Conservation (phyloP, 768 basidiomycete genomes). For the Boletus rubescentipes region DNA sequence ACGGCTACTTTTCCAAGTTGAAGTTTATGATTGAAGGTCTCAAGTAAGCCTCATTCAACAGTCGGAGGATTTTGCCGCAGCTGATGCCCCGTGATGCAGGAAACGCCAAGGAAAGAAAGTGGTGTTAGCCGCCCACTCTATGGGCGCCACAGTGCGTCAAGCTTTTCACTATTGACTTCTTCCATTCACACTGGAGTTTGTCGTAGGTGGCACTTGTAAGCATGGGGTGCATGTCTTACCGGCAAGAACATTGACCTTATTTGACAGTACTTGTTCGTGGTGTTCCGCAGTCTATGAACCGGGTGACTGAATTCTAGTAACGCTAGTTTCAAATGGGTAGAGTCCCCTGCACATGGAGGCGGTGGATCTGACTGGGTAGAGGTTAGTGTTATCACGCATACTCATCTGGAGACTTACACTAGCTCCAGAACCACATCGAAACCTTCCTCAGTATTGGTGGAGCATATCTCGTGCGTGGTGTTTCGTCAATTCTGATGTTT, state of each 20-base stretch:
- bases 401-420: neutral
- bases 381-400: conserved; percentile 37
- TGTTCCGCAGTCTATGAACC: neutral
- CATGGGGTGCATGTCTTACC: conserved; percentile 1
- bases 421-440: conserved; percentile 73
- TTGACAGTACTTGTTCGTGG: conserved; percentile 79
- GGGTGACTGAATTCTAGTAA: conserved; percentile 5
- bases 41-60: conserved; percentile 43
- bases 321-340: conserved; percentile 91
- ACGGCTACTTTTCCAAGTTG: conserved; percentile 83
- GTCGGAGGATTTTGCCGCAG: neutral
- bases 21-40: conserved; percentile 82
- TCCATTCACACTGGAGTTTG: conserved; percentile 36
- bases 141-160: conserved; percentile 72
- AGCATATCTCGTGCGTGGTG: conserved; percentile 67
- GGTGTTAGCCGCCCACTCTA: conserved; percentile 83
- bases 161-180: neutral
- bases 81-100: conserved; percentile 34
- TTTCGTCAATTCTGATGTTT: neutral
- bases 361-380: conserved; percentile 93
- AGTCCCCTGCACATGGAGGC: conserved; percentile 75
- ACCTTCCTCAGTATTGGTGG: conserved; percentile 83
- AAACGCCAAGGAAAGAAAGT: conserved; percentile 71
- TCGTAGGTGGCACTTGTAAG: conserved; percentile 49
- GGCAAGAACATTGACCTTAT: conserved; percentile 4